Evolutionary conservation across 1,139 yeast genomes (phyloP).

Genomic region (Hyphopichia fennica): DNA sequence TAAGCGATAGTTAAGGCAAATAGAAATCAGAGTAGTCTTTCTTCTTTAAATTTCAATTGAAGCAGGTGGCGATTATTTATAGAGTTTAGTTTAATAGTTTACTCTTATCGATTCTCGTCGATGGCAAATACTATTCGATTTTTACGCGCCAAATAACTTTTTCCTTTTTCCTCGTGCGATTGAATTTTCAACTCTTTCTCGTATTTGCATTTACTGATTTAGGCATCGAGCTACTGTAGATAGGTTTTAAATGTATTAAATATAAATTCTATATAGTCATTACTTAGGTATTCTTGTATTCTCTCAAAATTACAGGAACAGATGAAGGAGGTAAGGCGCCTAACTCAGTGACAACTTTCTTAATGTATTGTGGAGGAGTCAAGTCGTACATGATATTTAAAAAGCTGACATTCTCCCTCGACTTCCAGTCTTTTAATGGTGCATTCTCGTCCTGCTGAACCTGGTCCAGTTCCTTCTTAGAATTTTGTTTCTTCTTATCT

Average conservation of each 20-base stretch:
- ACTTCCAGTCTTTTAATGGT: conserved; percentile 66
- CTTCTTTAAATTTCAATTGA: not conserved
- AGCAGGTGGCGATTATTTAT: not conserved
- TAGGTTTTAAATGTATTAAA: not conserved
- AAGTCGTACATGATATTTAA: conserved; percentile 89
- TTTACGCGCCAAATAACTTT: not conserved
- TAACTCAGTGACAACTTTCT: conserved; percentile 92
- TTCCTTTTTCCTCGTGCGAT: too few relatives aligned
- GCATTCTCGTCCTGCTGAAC: conserved; percentile 14
- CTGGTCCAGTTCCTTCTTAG: conserved; percentile 10
- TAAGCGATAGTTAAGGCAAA: not conserved
- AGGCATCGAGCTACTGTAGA: too few relatives aligned
- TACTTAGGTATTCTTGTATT: conserved; percentile 58
- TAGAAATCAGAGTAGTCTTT: not conserved
- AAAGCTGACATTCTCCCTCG: conserved; percentile 62
- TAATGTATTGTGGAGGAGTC: conserved; percentile 91
- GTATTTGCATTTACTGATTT: too few relatives aligned
- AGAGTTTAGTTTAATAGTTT: not conserved
- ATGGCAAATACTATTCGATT: not conserved
- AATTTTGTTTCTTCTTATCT: conserved; percentile 9
- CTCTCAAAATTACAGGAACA: conserved; percentile 93
- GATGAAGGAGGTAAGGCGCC: conserved; percentile 97
- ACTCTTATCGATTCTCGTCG: not conserved
- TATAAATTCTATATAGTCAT: not conserved
- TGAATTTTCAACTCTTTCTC: too few relatives aligned